Evolutionary conservation across 1,284 basidiomycete genomes (phyloP).

Genomic region (Chondrostereum purpureum): DNA sequence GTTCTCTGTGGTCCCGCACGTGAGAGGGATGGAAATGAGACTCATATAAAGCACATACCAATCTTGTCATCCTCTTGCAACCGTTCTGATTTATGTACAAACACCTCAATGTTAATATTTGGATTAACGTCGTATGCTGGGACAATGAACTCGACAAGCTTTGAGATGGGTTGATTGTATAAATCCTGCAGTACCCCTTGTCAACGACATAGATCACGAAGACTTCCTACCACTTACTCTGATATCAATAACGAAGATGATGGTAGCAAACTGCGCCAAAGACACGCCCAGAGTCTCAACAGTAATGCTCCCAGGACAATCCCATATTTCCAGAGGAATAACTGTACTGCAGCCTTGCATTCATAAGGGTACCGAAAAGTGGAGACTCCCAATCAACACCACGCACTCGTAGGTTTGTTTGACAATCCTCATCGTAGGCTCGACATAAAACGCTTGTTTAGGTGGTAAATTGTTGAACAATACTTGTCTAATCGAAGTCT

Average conservation of each 20-base stretch:
- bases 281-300: constrained; percentile 69
- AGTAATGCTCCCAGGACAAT: constrained; percentile 83
- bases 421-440: constrained; percentile 74
- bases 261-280: constrained; percentile 67
- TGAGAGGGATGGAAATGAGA: constrained; percentile 1
- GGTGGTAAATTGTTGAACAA: constrained; percentile 82
- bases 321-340: constrained; percentile 92
- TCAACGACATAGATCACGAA: constrained; percentile 9
- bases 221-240: constrained; percentile 48
- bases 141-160: constrained; percentile 73
- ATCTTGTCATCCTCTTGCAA: constrained; percentile 89
- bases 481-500: constrained; percentile 88
- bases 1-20: constrained; percentile 50
- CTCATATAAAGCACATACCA: constrained; percentile 44
- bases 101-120: constrained; percentile 81
- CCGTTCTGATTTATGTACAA: constrained; percentile 95
- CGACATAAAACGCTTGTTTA: constrained; percentile 89
- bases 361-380: constrained; percentile 2
- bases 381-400: no score
- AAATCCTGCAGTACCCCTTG: constrained; percentile 8
- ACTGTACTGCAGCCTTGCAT: constrained; percentile 58
- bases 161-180: constrained; percentile 27
- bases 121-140: constrained; percentile 23
- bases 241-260: constrained; percentile 97
- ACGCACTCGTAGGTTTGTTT: constrained; percentile 80